Evolutionary conservation across 129 eudicot species (phyloP).

Genomic region (Solidago caesia): DNA sequence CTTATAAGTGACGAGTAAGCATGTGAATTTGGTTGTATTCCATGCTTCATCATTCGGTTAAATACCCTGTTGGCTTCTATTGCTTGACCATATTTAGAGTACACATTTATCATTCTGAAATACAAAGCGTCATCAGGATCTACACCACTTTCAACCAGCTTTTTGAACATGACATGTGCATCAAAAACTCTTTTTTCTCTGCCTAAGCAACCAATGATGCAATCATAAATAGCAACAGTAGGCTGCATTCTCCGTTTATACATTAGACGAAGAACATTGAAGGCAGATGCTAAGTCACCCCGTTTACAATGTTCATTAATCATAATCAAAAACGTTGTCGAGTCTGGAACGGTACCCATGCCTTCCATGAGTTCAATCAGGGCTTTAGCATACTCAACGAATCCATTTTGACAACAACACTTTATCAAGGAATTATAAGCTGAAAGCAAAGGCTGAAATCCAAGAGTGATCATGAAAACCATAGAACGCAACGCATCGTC

Average conservation of each 20-base stretch:
- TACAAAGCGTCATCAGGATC: slow-evolving; percentile 52
- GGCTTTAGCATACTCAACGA: slow-evolving; percentile 33
- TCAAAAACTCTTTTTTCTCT: slow-evolving; percentile 49
- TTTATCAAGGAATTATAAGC: slow-evolving; percentile 65
- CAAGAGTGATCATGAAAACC: slow-evolving; percentile 47
- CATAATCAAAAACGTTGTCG: slow-evolving; percentile 49
- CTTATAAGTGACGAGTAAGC: slow-evolving; percentile 58
- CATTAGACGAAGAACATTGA: slow-evolving; percentile 49
- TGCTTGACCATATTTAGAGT: slow-evolving; percentile 51
- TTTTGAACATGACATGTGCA: slow-evolving; percentile 45
- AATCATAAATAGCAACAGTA: slow-evolving; percentile 54
- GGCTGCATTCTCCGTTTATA: slow-evolving; percentile 53
- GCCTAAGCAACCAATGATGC: slow-evolving; percentile 49
- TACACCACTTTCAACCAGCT: slow-evolving; percentile 51
- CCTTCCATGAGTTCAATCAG: slow-evolving; percentile 60
- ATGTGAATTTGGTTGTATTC: slow-evolving; percentile 43
- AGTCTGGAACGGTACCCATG: slow-evolving; percentile 42
- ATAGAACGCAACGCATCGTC: slow-evolving; percentile 42
- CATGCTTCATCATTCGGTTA: slow-evolving; percentile 43
- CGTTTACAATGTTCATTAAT: slow-evolving; percentile 48
- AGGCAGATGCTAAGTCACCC: slow-evolving; percentile 45
- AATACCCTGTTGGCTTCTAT: slow-evolving; percentile 42
- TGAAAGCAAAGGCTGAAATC: slow-evolving; percentile 47
- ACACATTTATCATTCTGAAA: slow-evolving; percentile 53
- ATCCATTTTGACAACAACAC: slow-evolving; percentile 51